Percentiles rank a stretch among this genome's conserved stretches.
Conservation (phyloP, 164 flowering plant genomes). For the Vitis rotundifolia region DNA sequence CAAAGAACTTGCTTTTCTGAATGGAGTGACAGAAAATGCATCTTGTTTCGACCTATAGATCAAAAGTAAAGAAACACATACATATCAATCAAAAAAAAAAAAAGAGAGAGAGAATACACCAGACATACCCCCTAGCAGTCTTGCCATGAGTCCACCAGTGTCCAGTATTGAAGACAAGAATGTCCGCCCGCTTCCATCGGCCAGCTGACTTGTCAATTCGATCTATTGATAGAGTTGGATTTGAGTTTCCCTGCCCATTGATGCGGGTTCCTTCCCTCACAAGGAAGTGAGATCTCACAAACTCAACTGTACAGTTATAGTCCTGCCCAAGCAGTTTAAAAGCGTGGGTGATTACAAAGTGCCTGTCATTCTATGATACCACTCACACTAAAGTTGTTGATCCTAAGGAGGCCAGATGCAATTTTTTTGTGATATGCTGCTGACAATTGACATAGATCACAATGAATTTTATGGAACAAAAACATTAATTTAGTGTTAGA, state of each 20-base stretch:
- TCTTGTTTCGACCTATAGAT: neutral
- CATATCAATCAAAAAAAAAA: neutral
- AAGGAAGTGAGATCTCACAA: constrained; percentile 91
- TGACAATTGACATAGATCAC: no score
- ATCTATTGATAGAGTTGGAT: constrained; percentile 82
- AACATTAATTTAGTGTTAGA: no score
- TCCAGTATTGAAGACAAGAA: constrained; percentile 89
- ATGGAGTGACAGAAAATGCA: no score
- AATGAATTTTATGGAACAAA: no score
- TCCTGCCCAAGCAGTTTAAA: constrained; percentile 47
- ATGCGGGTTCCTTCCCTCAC: constrained; percentile 79
- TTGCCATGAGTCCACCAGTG: constrained; percentile 99
- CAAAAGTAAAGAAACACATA: neutral
- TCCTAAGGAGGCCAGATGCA: no score
- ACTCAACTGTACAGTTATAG: constrained; percentile 77
- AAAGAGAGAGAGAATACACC: neutral
- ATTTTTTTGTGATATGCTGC: no score
- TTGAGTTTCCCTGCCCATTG: constrained; percentile 69
- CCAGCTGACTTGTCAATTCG: constrained; percentile 67
- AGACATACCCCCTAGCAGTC: constrained; percentile 79
- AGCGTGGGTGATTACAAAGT: neutral
- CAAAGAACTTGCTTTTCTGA: no score
- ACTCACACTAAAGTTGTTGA: neutral
- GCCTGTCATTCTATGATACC: neutral
- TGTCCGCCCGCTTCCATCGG: constrained; percentile 83